These are phyloP conservation scores for Sanghuangporus baumii DNA, from an alignment of 1,284 basidiomycete species.

Conservation along the genomic window DNA sequence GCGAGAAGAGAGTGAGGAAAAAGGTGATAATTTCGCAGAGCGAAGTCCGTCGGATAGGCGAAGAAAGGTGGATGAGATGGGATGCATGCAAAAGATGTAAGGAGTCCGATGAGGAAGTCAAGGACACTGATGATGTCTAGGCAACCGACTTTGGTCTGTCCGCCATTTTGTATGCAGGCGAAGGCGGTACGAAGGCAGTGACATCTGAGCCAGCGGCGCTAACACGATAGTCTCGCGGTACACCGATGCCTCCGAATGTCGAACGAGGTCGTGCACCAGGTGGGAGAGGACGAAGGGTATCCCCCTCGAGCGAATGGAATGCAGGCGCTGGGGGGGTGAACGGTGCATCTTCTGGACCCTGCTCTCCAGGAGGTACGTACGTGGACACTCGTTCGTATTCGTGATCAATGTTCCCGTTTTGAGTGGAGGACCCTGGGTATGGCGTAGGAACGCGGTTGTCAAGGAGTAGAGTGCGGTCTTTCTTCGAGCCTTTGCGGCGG, in stretches of 20 bases:
- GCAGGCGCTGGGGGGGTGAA: slow-evolving; percentile 17
- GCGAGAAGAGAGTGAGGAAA: background rate
- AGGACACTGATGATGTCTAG: slow-evolving; percentile 20
- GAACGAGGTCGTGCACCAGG: slow-evolving; percentile 12
- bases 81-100: background rate
- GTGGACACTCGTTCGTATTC: slow-evolving; percentile 9
- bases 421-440: slow-evolving; percentile 4
- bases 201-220: slow-evolving; percentile 15
- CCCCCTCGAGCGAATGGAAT: slow-evolving; percentile 15
- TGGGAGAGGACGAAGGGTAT: slow-evolving; percentile 14
- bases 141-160: slow-evolving; percentile 43
- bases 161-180: slow-evolving; percentile 51
- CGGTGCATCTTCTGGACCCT: slow-evolving; percentile 15
- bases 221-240: slow-evolving; percentile 15
- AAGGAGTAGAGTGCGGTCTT: slow-evolving; percentile 2
- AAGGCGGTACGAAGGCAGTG: slow-evolving; percentile 50
- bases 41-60: background rate
- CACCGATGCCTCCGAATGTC: slow-evolving; percentile 8
- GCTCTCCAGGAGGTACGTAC: slow-evolving; percentile 2
- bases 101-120: background rate
- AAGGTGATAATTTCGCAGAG: background rate
- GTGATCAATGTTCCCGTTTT: background rate
- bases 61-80: background rate
- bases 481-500: slow-evolving; percentile 25
- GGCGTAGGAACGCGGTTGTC: slow-evolving; percentile 8